Evolutionary conservation across 257 asterid species (phyloP), one percentile per base, ranked within the genome.

Genomic region (Leptodermis oblonga): DNA sequence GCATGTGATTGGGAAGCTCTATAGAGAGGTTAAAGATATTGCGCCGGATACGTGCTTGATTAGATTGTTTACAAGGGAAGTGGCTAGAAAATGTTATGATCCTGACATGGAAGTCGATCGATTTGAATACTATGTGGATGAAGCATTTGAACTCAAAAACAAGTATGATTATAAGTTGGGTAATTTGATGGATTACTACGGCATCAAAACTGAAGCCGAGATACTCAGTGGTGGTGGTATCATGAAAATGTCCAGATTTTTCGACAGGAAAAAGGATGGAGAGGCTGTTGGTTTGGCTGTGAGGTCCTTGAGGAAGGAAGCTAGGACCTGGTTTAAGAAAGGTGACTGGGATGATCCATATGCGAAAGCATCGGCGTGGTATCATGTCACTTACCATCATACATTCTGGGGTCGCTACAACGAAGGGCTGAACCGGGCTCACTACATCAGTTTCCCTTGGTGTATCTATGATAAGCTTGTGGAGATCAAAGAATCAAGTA

Each of bases 321-420:
- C 90, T 4, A 72, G 89, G 74, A 55, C 86, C 1, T 84, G 92
- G 94, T 92, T 90, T 74, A 73, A 53, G 46, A 85, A 79, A 69
- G 71, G 80, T 22, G 93, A 84, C 25, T 20, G 17, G 0, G 83
- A 86, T 13, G 88, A 90, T 53, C 8, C 4, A n/a, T 70, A 82
- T 30, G 90, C 93, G 1, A 88, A 86, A 80, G 98, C 96, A 1
- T 88, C 96, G 1, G 96, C 97, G 22, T 90, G 98, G 97, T 92
- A 92, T 75, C 87, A 88, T 22, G 98, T 92, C 62, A 76, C 95
- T 0, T 92, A 92, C 73, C 95, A 92, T 77, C 86, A 73, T 10
- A 78, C 64, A 25, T 88, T 49, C 51, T 92, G 91, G 89, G 97
- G 91, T 48, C 25, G 37, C 48, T 92, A 92, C 75, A 87, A 86